Evolutionary conservation across 345 rosid species (phyloP), one percentile per base, ranked within the genome.

Genomic region (Eucalyptus curtisii): DNA sequence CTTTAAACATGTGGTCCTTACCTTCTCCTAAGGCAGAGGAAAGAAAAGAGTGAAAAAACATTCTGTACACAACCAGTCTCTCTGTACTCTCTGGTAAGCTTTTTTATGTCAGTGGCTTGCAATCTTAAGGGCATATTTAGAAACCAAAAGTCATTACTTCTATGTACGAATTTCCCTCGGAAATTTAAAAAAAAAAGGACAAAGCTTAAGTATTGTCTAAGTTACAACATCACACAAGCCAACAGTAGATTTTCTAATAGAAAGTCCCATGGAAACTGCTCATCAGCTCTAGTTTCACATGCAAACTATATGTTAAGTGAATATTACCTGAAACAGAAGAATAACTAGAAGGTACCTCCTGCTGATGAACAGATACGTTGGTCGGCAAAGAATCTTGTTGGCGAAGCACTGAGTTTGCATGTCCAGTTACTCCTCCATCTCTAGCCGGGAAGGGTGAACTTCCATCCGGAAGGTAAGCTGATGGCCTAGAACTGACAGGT

Each of bases 341-440:
- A 98, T 98, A 96, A 97, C 99, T 95, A 97, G 96, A 98, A 98
- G 99, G 96, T 98, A 97, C 99, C 99, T 98, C 99, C 99, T 97
- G 99, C 99, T 89, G 97, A 95, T 93, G 96, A 96, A 93, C 94
- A 92, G 93, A 93, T 89, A 96, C 92, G 92, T 92, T 91, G 89
- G 95, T 87, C 86, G 94, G 90, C 84, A 89, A 55, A 88, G 90
- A 91, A 89, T 92, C 93, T 92, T 92, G 95, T 91, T 89, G 94
- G 64, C 90, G 76, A 89, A 91, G 90, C 85, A 92, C 91, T 47
- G 90, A 89, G 87, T 88, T 93, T 31, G 93, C 88, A 88, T 90
- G 93, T 92, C 93, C 95, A 91, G 91, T 90, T 47, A 91, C 88
- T 86, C 87, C 87, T 88, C 95, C 95, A 91, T 92, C 94, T 87